Evolutionary conservation across 352 stramenopile species (phyloP).

Genomic region (Plasmopara halstedii): DNA sequence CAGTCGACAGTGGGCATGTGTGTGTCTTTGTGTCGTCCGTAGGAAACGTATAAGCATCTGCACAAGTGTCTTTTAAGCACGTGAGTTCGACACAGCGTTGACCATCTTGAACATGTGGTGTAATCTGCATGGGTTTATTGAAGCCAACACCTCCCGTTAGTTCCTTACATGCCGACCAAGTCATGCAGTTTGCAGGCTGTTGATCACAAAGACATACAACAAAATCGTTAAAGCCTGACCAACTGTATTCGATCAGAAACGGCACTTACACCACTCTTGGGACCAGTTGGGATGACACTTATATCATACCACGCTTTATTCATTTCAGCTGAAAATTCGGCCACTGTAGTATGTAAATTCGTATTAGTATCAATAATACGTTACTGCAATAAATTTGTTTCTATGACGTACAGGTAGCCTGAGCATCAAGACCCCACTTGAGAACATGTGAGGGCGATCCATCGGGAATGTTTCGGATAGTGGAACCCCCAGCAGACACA

Average conservation of each 20-base stretch:
- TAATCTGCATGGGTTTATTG: conserved; percentile 62
- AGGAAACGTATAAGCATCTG: conserved; percentile 55
- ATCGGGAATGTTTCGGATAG: conserved; percentile 19
- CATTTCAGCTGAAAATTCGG: conserved; percentile 52
- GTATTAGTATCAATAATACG: background rate
- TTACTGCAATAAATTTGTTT: background rate
- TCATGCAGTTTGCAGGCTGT: conserved; percentile 50
- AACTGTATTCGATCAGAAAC: background rate
- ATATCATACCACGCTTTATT: conserved; percentile 63
- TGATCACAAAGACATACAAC: background rate
- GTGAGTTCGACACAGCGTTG: conserved; percentile 38
- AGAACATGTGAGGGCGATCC: conserved; percentile 38
- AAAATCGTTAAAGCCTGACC: conserved; percentile 8
- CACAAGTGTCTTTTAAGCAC: conserved; percentile 44
- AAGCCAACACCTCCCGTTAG: conserved; percentile 53
- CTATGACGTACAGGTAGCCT: conserved; percentile 44
- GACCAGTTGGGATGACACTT: conserved; percentile 64
- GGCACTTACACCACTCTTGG: conserved; percentile 46
- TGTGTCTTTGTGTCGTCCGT: conserved; percentile 73
- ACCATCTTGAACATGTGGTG: conserved; percentile 25
- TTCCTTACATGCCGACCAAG: conserved; percentile 45
- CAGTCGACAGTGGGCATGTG: conserved; percentile 30
- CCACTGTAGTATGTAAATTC: conserved; percentile 24
- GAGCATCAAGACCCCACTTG: conserved; percentile 37
- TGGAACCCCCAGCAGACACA: conserved; percentile 28